Conservation (phyloP, 202 grass and related monocot species). For the Zizania palustris region DNA sequence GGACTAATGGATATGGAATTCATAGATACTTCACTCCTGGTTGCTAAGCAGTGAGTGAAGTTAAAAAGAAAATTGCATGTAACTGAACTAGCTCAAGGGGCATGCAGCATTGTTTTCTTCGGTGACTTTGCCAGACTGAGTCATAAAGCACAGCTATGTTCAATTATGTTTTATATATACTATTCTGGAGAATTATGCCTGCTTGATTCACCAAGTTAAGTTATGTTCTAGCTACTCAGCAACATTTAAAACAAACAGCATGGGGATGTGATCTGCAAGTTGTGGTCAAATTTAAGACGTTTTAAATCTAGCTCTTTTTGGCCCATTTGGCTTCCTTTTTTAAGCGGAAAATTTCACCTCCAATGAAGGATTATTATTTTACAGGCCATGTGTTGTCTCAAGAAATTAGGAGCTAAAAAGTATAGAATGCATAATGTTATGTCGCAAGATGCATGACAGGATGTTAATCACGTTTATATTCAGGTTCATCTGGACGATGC, state of each 20-base stretch:
- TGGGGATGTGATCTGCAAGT: background rate
- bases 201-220: constrained; percentile 13
- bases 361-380: background rate
- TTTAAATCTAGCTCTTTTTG: background rate
- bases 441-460: background rate
- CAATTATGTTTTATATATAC: background rate
- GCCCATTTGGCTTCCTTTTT: background rate
- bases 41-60: too few species aligned
- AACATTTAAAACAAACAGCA: background rate
- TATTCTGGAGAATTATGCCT: background rate
- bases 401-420: background rate
- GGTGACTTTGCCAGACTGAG: background rate
- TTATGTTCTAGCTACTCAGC: constrained; percentile 1
- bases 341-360: background rate
- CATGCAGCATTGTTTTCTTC: background rate
- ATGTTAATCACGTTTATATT: constrained; percentile 51
- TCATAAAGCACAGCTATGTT: too few species aligned
- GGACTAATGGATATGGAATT: background rate
- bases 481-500: constrained; percentile 85
- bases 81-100: constrained; percentile 1
- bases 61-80: background rate
- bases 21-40: background rate
- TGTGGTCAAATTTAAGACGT: background rate
- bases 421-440: background rate
- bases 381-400: constrained; percentile 9